Percentiles rank a stretch among this genome's conserved stretches.
Conservation (phyloP, 129 eudicot genomes). For the Lonicera japonica region DNA sequence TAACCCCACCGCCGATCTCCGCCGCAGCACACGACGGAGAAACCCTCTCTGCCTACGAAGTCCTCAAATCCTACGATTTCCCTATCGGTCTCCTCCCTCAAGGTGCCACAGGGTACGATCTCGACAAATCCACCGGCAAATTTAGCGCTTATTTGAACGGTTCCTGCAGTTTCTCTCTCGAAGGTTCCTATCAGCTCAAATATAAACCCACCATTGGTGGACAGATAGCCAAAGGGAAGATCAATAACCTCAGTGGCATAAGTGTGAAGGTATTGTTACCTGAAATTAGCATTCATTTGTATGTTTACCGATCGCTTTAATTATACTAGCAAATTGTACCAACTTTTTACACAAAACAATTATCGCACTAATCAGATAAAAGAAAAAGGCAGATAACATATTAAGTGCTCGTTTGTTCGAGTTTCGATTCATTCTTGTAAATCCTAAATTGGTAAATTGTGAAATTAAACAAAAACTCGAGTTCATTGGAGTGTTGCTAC, state of each 20-base stretch:
- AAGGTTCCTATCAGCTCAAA: conserved; percentile 61
- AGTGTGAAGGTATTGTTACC: conserved; percentile 57
- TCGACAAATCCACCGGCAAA: conserved; percentile 51
- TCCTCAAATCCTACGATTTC: conserved; percentile 51
- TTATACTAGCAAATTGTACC: too few species aligned
- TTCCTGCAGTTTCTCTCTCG: conserved; percentile 56
- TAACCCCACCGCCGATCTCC: conserved; percentile 8
- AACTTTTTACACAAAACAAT: too few species aligned
- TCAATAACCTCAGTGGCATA: conserved; percentile 49
- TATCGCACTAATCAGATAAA: too few species aligned
- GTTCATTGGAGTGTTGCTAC: too few species aligned
- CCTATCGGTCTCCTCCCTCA: conserved; percentile 72
- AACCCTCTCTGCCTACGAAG: conserved; percentile 42
- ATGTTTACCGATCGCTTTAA: too few species aligned
- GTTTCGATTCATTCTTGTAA: too few species aligned
- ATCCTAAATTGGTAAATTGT: too few species aligned
- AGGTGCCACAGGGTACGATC: conserved; percentile 61
- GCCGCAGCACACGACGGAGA: conserved; percentile 14
- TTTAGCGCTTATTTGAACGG: conserved; percentile 53
- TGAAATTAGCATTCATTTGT: too few species aligned
- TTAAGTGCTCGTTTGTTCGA: too few species aligned
- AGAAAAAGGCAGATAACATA: too few species aligned
- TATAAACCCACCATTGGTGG: conserved; percentile 57
- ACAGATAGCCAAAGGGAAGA: conserved; percentile 31
- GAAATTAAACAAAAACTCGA: too few species aligned